Percentiles rank a stretch among this genome's conserved stretches.
Conservation (phyloP, 768 basidiomycete species). For the Russula dissimulans region DNA sequence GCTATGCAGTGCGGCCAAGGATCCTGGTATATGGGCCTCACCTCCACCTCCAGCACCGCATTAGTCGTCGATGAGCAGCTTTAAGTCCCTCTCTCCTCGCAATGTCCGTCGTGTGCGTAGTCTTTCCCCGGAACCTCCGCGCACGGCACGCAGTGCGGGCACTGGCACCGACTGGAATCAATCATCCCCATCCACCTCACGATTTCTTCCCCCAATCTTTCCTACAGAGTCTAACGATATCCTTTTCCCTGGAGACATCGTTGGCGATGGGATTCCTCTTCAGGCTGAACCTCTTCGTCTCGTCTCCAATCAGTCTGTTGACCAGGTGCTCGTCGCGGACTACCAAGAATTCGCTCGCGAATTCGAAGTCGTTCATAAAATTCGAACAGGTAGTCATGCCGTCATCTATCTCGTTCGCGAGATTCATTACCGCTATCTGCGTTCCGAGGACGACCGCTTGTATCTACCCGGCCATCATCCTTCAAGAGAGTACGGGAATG, state of each 20-base stretch:
- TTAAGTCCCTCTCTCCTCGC: no score
- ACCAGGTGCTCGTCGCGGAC: conserved; percentile 28
- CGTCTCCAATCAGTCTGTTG: conserved; percentile 39
- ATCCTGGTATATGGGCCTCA: no score
- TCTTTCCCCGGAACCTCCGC: no score
- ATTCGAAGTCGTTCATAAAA: conserved; percentile 77
- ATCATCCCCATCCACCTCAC: no score
- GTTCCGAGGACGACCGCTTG: conserved; percentile 34
- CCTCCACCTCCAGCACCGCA: no score
- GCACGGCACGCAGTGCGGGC: no score
- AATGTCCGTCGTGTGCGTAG: no score
- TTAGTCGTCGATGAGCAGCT: no score
- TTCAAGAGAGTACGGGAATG: conserved; percentile 50
- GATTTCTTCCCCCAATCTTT: conserved; percentile 10
- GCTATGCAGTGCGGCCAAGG: no score
- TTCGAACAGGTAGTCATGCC: conserved; percentile 87
- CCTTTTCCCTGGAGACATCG: conserved; percentile 19
- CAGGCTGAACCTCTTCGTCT: conserved; percentile 55
- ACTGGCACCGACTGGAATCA: no score
- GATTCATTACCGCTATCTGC: conserved; percentile 35
- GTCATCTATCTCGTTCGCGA: conserved; percentile 89
- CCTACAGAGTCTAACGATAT: conserved; percentile 15
- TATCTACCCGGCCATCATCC: conserved; percentile 39
- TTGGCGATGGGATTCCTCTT: conserved; percentile 18
- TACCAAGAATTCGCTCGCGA: conserved; percentile 47